phyloP scores from a whole-genome alignment of 2,329 filamentous ascomycete species.

The Talaromyces sp. region DNA sequence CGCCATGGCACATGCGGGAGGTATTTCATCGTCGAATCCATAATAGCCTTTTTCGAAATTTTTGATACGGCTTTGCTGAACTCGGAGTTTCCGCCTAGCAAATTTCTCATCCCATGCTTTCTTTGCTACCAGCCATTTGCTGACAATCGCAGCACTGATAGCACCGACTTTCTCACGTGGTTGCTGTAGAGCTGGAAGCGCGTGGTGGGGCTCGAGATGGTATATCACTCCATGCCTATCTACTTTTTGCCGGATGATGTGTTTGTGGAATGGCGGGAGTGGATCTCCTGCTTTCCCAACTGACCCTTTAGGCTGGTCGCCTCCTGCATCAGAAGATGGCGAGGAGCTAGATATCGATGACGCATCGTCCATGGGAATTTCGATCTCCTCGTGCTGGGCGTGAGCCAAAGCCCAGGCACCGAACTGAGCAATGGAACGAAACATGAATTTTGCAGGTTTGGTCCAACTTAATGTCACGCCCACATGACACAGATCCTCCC shows the following conservation, averaged over 20 bases:
- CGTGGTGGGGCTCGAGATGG: constrained; percentile 56
- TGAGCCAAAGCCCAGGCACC: constrained; percentile 83
- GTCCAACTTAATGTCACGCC: constrained; percentile 92
- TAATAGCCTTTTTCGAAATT: constrained; percentile 69
- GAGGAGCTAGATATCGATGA: constrained; percentile 59
- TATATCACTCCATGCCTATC: constrained; percentile 70
- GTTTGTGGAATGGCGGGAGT: constrained; percentile 68
- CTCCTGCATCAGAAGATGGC: constrained; percentile 13
- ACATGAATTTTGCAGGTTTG: constrained; percentile 94
- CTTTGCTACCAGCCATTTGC: constrained; percentile 76
- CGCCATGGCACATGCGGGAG: constrained; percentile 78
- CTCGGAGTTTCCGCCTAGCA: constrained; percentile 59
- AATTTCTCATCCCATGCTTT: constrained; percentile 68
- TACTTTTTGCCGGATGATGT: constrained; percentile 90
- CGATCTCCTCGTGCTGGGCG: constrained; percentile 72
- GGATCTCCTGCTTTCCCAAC: constrained; percentile 84
- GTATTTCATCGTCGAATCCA: constrained; percentile 66
- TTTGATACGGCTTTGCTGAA: constrained; percentile 67
- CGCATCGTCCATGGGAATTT: constrained; percentile 70
- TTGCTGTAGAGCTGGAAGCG: constrained; percentile 63
- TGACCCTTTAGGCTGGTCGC: constrained; percentile 22
- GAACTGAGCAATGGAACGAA: constrained; percentile 84
- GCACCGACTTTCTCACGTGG: constrained; percentile 63
- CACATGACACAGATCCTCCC: constrained; percentile 93
- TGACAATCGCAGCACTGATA: constrained; percentile 71